Percentiles rank a stretch among this genome's conserved stretches.
Evolutionary conservation across 768 basidiomycete species (phyloP).

Genomic region (Butyriboletus loyo): DNA sequence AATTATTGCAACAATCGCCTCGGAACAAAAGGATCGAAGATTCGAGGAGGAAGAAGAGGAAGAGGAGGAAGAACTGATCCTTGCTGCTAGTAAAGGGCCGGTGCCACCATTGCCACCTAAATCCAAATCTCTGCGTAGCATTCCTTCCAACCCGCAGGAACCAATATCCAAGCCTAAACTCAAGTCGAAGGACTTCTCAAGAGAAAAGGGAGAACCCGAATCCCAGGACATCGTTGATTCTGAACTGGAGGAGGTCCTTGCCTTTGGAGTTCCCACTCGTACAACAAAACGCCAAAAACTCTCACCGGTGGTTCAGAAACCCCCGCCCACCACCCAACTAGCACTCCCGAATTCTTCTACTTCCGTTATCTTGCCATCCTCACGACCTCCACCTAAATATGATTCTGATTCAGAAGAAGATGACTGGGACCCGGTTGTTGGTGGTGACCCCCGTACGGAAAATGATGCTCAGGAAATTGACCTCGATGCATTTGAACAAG

Average conservation of each 20-base stretch:
- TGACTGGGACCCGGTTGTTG: conserved; percentile 51
- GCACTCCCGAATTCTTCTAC: conserved; percentile 38
- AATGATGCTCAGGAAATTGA: conserved; percentile 35
- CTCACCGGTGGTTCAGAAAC: conserved; percentile 20
- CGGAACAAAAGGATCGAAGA: conserved; percentile 33
- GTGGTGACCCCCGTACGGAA: conserved; percentile 22
- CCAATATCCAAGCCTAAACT: conserved; percentile 24
- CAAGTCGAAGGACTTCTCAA: conserved; percentile 23
- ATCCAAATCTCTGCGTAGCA: conserved; percentile 29
- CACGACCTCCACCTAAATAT: conserved; percentile 25
- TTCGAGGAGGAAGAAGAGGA: conserved; percentile 22
- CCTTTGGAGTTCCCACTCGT: conserved; percentile 46
- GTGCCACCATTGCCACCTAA: conserved; percentile 30
- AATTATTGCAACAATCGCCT: conserved; percentile 31
- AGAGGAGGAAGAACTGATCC: conserved; percentile 34
- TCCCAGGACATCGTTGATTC: conserved; percentile 22
- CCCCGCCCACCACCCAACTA: conserved; percentile 23
- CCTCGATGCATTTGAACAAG: conserved; percentile 33
- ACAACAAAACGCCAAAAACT: conserved; percentile 33
- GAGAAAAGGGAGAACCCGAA: conserved; percentile 21
- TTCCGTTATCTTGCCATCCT: conserved; percentile 31
- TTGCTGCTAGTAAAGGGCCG: conserved; percentile 17
- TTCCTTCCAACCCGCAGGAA: conserved; percentile 23
- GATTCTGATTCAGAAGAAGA: conserved; percentile 46
- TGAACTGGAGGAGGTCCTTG: conserved; percentile 44